A percentile compares a stretch with the other conserved stretches of the same genome.
phyloP scores from a whole-genome alignment of 495 filamentous ascomycete species.

The Lasiosphaeria hispida region DNA sequence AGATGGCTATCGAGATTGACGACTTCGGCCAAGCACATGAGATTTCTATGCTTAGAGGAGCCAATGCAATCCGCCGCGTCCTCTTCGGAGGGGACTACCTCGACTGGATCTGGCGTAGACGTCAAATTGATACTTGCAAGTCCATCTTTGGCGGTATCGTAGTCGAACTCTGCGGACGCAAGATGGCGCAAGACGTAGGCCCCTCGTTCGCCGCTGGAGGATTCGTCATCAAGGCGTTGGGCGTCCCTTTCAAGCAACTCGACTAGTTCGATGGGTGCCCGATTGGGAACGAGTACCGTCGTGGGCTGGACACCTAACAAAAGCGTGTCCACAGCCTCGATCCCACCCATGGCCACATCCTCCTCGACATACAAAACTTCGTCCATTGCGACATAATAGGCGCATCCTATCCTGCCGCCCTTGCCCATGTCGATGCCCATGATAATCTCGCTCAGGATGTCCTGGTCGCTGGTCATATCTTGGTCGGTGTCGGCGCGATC shows the following conservation, averaged over 20 bases:
- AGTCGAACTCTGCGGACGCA: slow-evolving; percentile 74
- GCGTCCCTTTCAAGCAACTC: slow-evolving; percentile 44
- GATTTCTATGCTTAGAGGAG: slow-evolving; percentile 57
- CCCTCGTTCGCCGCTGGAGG: slow-evolving; percentile 23
- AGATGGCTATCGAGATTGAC: slow-evolving; percentile 74
- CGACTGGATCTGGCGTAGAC: slow-evolving; percentile 48
- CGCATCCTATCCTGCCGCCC: slow-evolving; percentile 74
- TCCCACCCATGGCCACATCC: slow-evolving; percentile 68
- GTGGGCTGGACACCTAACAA: slow-evolving; percentile 78
- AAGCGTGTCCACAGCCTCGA: slow-evolving; percentile 73
- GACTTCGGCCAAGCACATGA: slow-evolving; percentile 68
- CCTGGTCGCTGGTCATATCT: slow-evolving; percentile 26
- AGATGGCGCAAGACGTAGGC: slow-evolving; percentile 73
- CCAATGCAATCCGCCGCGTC: slow-evolving; percentile 47
- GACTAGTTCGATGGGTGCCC: slow-evolving; percentile 61
- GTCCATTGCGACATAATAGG: slow-evolving; percentile 76
- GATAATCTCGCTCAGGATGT: slow-evolving; percentile 71
- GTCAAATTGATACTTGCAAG: slow-evolving; percentile 58
- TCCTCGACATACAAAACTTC: slow-evolving; percentile 76
- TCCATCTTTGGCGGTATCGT: slow-evolving; percentile 65
- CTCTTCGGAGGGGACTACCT: slow-evolving; percentile 54
- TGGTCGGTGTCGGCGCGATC: neutral
- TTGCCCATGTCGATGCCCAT: slow-evolving; percentile 80
- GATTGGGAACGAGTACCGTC: slow-evolving; percentile 68
- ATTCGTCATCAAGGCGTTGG: slow-evolving; percentile 35